Conservation (phyloP, 163 green algal species). For the Coccomyxa subellipsoidea region DNA sequence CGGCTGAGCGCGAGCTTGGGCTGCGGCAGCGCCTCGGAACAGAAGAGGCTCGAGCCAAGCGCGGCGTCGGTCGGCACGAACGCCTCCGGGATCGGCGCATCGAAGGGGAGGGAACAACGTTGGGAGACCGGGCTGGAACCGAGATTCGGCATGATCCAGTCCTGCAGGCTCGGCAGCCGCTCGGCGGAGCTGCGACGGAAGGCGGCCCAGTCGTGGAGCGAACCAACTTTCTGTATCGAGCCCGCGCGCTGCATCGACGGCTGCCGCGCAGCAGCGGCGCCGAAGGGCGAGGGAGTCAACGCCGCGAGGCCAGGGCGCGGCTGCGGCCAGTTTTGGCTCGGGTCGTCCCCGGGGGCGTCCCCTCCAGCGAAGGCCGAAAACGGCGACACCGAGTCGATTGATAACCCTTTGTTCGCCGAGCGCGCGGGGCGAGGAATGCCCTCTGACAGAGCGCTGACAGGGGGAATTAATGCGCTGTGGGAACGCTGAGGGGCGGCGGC, state of each 20-base stretch:
- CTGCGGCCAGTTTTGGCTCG: background rate
- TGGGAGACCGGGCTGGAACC: background rate
- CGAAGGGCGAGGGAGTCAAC: background rate
- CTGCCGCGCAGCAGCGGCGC: background rate
- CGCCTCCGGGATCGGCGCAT: background rate
- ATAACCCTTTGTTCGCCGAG: background rate
- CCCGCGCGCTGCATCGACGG: background rate
- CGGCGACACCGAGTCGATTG: background rate
- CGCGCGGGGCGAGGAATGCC: background rate
- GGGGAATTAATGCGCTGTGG: background rate
- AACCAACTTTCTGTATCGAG: background rate
- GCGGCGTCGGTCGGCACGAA: background rate
- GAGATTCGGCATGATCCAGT: slow-evolving; percentile 5
- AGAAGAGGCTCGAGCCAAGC: background rate
- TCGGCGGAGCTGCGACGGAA: background rate
- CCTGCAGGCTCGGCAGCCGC: slow-evolving; percentile 14
- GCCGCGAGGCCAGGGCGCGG: no score
- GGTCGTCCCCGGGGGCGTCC: background rate
- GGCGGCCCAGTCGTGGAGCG: background rate
- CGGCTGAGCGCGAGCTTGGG: background rate
- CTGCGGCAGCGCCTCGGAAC: slow-evolving; percentile 2
- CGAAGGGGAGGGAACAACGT: background rate
- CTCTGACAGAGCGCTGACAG: background rate
- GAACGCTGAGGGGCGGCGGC: background rate
- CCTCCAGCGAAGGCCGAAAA: background rate